phyloP scores from a whole-genome alignment of 1,139 yeast genomes.

The Taphrina communis region DNA sequence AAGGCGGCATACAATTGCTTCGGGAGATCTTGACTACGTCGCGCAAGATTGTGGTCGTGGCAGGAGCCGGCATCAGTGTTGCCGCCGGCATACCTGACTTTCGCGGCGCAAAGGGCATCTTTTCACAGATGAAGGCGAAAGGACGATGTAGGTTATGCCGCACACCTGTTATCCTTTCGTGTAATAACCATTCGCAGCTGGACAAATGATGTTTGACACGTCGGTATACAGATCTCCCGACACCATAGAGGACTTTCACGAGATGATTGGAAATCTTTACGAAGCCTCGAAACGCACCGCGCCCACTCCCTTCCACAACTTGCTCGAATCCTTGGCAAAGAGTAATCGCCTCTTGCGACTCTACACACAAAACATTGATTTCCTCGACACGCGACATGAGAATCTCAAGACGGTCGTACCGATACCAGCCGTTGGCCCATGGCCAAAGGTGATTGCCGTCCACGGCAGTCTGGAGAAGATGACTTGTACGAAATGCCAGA shows the following conservation, averaged over 20 bases:
- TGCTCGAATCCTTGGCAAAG: constrained; percentile 68
- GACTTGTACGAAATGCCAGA: constrained; percentile 72
- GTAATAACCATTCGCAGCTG: constrained; percentile 58
- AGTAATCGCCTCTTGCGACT: constrained; percentile 76
- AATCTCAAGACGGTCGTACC: constrained; percentile 49
- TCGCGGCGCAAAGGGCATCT: constrained; percentile 83
- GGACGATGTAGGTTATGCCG: constrained; percentile 63
- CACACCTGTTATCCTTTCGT: constrained; percentile 58
- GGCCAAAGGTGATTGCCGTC: constrained; percentile 50
- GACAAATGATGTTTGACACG: constrained; percentile 26
- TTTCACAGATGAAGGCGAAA: constrained; percentile 79
- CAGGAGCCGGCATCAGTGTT: constrained; percentile 95
- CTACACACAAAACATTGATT: constrained; percentile 78
- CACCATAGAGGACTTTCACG: constrained; percentile 25
- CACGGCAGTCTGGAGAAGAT: constrained; percentile 86
- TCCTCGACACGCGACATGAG: constrained; percentile 61
- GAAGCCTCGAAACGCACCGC: constrained; percentile 65
- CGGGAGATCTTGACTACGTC: constrained; percentile 36
- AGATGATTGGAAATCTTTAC: constrained; percentile 68
- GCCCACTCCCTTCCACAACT: constrained; percentile 84
- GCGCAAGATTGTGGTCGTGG: constrained; percentile 54
- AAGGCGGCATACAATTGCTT: constrained; percentile 21
- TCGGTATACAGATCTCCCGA: constrained; percentile 23
- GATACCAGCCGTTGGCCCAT: constrained; percentile 20
- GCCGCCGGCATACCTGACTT: constrained; percentile 97